Base-by-base conservation (phyloP, 2,329 filamentous ascomycete species). In the Chrysoporthe puriensis region DNA sequence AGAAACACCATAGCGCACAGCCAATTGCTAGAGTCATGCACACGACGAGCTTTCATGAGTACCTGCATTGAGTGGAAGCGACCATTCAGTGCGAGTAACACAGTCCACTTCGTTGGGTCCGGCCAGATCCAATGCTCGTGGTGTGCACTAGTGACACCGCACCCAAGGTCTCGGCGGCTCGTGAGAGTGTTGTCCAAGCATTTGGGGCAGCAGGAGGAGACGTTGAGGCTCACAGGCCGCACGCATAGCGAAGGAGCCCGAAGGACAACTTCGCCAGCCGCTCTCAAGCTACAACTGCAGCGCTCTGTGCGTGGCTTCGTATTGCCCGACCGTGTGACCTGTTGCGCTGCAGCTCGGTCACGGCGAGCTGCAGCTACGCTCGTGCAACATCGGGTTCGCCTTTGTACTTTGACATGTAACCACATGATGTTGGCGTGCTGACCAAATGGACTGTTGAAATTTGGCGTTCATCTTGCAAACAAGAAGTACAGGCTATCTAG, bases 281-380 rank as follows among this genome's bases (percentile, higher is more conserved):
- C 50, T 34, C 11, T 34, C 16, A 13, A 54, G 50, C 50, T 54
- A 5, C 21, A 18, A 14, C 50, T 34, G 11, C 21, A 54, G 9
- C 50, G 21, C 50, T 54, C 13, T 46, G 21, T 36, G n/a, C 9
- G 13, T 40, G 46, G 11, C 44, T 32, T 62, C 46, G 44, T 62
- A 62, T 62, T 62, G 46, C 26, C n/a, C 36, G 32, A n/a, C 32
- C 11, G 3, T 52, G 44, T 52, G 60, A 11, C 52, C 34, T 9
- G 60, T 52, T 54, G 46, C 60, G 60, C 60, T 36, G 46, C 60
- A 62, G 44, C 44, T 52, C 44, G 46, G 60, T 21, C 44, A 50
- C 46, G 60, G 60, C 44, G 60, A 62, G 44, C 46, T 16, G 46
- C 44, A 62, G 60, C 32, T 16, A 14, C 34, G 21, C 32, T 44